A percentile compares a stretch with the other conserved stretches of the same genome.
Evolutionary conservation across 805 yeast genomes (phyloP).

Genomic region (Komagataella mondaviorum): DNA sequence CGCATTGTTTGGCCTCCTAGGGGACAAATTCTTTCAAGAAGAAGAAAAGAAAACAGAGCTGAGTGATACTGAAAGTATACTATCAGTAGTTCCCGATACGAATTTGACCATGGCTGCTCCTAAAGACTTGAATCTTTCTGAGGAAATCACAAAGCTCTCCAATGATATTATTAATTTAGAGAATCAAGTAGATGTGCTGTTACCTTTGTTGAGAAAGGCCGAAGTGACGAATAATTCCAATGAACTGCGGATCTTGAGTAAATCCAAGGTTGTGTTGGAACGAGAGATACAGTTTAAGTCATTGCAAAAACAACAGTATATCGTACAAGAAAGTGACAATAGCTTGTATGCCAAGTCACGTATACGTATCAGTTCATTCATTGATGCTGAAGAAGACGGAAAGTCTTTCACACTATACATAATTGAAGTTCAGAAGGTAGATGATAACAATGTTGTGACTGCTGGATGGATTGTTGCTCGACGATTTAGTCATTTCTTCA

Average conservation of each 20-base stretch:
- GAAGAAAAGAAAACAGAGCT: background rate
- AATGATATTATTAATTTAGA: constrained; percentile 43
- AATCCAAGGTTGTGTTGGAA: constrained; percentile 52
- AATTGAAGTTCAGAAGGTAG: constrained; percentile 54
- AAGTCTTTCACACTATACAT: constrained; percentile 58
- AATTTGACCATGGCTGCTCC: constrained; percentile 48
- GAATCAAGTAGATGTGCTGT: constrained; percentile 51
- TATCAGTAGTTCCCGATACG: constrained; percentile 7
- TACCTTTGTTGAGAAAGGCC: constrained; percentile 64
- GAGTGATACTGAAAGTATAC: background rate
- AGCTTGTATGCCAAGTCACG: constrained; percentile 57
- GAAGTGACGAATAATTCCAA: constrained; percentile 67
- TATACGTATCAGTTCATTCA: constrained; percentile 36
- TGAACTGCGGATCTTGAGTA: constrained; percentile 53
- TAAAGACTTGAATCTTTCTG: constrained; percentile 50
- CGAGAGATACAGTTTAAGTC: constrained; percentile 67
- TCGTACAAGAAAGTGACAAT: constrained; percentile 73
- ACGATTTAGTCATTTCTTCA: constrained; percentile 73
- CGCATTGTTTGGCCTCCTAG: background rate
- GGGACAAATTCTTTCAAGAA: background rate
- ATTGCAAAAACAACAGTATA: constrained; percentile 63
- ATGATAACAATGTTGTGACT: constrained; percentile 24
- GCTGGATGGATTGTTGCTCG: constrained; percentile 90
- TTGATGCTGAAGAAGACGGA: constrained; percentile 40
- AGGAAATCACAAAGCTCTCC: constrained; percentile 48